These are phyloP conservation scores for Viola odorata DNA, from an alignment of 345 rosid genomes.

Conservation along the genomic window DNA sequence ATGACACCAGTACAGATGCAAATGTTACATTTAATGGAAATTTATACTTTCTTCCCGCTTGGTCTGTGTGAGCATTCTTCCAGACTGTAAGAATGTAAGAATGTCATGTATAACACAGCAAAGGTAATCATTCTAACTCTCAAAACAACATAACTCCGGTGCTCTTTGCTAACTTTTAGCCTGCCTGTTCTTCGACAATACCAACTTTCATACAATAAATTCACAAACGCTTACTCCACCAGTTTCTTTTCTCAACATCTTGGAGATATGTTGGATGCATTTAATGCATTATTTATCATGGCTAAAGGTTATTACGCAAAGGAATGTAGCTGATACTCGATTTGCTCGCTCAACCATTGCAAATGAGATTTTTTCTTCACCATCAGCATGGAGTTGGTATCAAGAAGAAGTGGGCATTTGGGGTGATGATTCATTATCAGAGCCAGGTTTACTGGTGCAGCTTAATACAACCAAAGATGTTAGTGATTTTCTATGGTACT, in stretches of 20 bases:
- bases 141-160: neutral
- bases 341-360: constrained; percentile 18
- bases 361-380: constrained; percentile 18
- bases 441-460: constrained; percentile 43
- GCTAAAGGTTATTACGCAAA: constrained; percentile 52
- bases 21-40: constrained; percentile 44
- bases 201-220: too few relatives aligned
- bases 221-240: too few relatives aligned
- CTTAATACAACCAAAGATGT: constrained; percentile 52
- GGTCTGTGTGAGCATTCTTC: constrained; percentile 76
- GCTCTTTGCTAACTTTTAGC: too few relatives aligned
- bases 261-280: too few relatives aligned
- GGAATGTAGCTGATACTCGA: constrained; percentile 30
- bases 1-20: constrained; percentile 37
- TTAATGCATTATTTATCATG: constrained; percentile 2
- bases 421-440: constrained; percentile 42
- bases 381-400: constrained; percentile 50
- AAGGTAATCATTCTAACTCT: constrained; percentile 30
- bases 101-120: constrained; percentile 54
- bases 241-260: too few relatives aligned
- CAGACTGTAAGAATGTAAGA: constrained; percentile 56
- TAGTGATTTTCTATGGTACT: constrained; percentile 60
- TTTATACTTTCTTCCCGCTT: constrained; percentile 50
- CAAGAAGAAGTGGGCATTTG: constrained; percentile 45
- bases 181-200: too few relatives aligned